These are phyloP conservation scores for Phytophthora foliorum DNA, from an alignment of 352 stramenopile species.

Conservation along the genomic window DNA sequence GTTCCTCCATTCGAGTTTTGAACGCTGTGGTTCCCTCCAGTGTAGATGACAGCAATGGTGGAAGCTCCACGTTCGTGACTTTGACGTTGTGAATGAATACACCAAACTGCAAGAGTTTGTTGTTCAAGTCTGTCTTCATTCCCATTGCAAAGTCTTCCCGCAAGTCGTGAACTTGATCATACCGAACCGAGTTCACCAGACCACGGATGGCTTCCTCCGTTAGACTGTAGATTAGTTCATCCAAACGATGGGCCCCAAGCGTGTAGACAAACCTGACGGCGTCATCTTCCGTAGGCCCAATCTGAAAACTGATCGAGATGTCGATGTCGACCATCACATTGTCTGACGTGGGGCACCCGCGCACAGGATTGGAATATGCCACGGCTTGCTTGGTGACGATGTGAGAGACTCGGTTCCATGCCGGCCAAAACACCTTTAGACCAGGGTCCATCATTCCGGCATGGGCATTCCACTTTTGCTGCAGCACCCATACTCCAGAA, in stretches of 20 bases:
- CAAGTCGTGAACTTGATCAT: slow-evolving; percentile 80
- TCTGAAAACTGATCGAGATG: slow-evolving; percentile 85
- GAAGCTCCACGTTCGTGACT: slow-evolving; percentile 83
- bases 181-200: slow-evolving; percentile 72
- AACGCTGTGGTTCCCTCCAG: slow-evolving; percentile 84
- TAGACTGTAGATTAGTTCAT: slow-evolving; percentile 75
- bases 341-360: slow-evolving; percentile 71
- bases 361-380: slow-evolving; percentile 72
- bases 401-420: slow-evolving; percentile 80
- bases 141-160: slow-evolving; percentile 76
- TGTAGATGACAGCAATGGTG: slow-evolving; percentile 55
- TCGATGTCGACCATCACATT: slow-evolving; percentile 89
- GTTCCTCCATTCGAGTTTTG: slow-evolving; percentile 86
- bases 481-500: slow-evolving; percentile 73
- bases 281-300: slow-evolving; percentile 72
- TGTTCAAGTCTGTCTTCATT: slow-evolving; percentile 83
- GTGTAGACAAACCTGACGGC: slow-evolving; percentile 82
- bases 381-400: slow-evolving; percentile 85
- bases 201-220: slow-evolving; percentile 75
- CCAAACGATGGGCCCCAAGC: slow-evolving; percentile 73
- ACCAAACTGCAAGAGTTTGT: slow-evolving; percentile 66
- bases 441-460: slow-evolving; percentile 73
- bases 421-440: slow-evolving; percentile 72
- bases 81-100: slow-evolving; percentile 89
- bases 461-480: slow-evolving; percentile 82